Evolutionary conservation across 768 basidiomycete genomes (phyloP).

Genomic region (Tylopilus subfusipes): DNA sequence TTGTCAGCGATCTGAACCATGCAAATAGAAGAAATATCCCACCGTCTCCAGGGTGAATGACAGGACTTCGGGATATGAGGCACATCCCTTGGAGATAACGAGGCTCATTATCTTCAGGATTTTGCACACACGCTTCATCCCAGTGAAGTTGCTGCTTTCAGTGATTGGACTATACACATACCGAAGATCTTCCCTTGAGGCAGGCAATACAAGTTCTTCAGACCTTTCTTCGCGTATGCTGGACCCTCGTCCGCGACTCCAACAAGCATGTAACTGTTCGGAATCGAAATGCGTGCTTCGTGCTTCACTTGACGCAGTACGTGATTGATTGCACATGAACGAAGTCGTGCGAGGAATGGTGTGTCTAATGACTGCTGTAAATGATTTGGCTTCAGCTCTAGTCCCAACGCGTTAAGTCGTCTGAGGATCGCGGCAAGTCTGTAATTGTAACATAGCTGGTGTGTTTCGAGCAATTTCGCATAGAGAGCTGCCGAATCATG

Average conservation of each 20-base stretch:
- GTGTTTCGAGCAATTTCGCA: conserved; percentile 43
- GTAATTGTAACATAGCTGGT: conserved; percentile 47
- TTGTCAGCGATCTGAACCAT: conserved; percentile 1
- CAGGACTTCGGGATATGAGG: conserved; percentile 67
- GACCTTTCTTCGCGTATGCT: conserved; percentile 49
- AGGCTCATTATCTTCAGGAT: conserved; percentile 45
- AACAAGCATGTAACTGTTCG: conserved; percentile 64
- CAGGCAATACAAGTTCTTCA: conserved; percentile 52
- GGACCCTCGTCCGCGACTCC: conserved; percentile 84
- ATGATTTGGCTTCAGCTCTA: conserved; percentile 43
- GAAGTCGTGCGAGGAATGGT: conserved; percentile 54
- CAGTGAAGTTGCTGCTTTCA: background rate
- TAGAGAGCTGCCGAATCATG: conserved; percentile 53
- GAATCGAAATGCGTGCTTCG: conserved; percentile 68
- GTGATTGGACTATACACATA: conserved; percentile 26
- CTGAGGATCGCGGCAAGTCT: conserved; percentile 50
- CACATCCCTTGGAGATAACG: conserved; percentile 58
- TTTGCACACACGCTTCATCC: conserved; percentile 54
- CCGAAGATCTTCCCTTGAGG: conserved; percentile 64
- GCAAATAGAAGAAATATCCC: conserved; percentile 5
- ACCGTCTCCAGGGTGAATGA: conserved; percentile 76
- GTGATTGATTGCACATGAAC: conserved; percentile 60
- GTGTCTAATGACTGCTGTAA: conserved; percentile 42
- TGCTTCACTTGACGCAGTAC: conserved; percentile 74
- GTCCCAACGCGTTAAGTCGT: conserved; percentile 43